These are phyloP conservation scores for Davidsoniella neocaledoniae DNA, from an alignment of 2,329 filamentous ascomycete species.

Conservation along the genomic window DNA sequence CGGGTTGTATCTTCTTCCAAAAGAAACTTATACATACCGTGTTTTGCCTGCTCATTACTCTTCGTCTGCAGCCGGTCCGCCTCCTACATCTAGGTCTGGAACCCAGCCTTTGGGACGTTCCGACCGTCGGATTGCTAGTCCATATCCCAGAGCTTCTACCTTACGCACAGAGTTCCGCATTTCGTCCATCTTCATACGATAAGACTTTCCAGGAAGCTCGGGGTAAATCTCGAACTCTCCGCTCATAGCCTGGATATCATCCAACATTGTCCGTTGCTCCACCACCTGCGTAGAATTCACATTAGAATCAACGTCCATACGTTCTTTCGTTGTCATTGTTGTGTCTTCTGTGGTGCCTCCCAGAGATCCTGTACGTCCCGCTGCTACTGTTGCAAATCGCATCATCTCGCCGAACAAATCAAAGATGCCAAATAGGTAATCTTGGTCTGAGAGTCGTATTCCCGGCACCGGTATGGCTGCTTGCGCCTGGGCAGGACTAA, in stretches of 20 bases:
- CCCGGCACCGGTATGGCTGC: constrained; percentile 35
- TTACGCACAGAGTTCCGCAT: constrained; percentile 85
- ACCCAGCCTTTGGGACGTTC: constrained; percentile 88
- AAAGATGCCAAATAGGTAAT: constrained; percentile 82
- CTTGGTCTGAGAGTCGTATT: constrained; percentile 47
- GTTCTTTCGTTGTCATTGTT: not conserved
- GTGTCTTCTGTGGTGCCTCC: constrained; percentile 19
- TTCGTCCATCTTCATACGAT: constrained; percentile 65
- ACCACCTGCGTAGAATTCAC: not conserved
- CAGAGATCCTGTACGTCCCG: constrained; percentile 53
- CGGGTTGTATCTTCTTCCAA: too few species aligned
- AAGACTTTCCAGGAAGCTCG: constrained; percentile 38
- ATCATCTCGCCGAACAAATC: constrained; percentile 94
- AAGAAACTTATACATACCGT: too few species aligned
- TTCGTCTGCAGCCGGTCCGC: not conserved
- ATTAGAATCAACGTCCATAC: constrained; percentile 2
- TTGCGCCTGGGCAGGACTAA: constrained; percentile 47
- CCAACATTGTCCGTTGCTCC: constrained; percentile 43
- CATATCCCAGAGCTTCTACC: constrained; percentile 82
- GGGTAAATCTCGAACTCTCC: constrained; percentile 59
- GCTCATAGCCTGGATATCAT: constrained; percentile 65
- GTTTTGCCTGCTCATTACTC: not conserved
- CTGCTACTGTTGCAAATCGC: constrained; percentile 81
- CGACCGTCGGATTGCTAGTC: constrained; percentile 68
- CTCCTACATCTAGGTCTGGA: constrained; percentile 44